Percentiles rank a stretch among this genome's conserved stretches.
These are phyloP conservation scores for Phytophthora colocasiae DNA, from an alignment of 352 stramenopile species.

Conservation along the genomic window DNA sequence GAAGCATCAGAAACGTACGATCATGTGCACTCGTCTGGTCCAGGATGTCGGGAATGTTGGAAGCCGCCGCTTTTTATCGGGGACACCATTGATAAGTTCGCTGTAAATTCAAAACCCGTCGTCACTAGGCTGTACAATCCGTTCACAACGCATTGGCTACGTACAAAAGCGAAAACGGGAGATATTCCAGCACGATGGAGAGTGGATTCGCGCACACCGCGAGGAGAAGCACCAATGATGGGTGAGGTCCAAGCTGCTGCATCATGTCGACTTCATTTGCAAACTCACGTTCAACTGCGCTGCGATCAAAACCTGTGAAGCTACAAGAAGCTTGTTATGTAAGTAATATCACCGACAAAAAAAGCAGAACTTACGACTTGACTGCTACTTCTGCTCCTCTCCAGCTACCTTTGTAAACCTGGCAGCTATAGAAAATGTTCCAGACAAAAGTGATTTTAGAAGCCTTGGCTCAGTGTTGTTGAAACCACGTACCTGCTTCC, in stretches of 20 bases:
- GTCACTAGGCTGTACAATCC: neutral
- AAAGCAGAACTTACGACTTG: constrained; percentile 60
- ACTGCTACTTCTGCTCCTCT: constrained; percentile 75
- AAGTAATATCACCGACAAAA: neutral
- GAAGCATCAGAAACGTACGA: constrained; percentile 41
- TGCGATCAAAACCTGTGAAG: constrained; percentile 58
- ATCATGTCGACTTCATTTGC: constrained; percentile 83
- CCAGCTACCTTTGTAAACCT: constrained; percentile 83
- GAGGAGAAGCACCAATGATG: constrained; percentile 76
- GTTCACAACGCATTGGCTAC: constrained; percentile 1
- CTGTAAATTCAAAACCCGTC: constrained; percentile 32
- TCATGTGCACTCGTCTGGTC: constrained; percentile 84
- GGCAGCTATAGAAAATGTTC: constrained; percentile 49
- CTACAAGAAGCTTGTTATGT: constrained; percentile 25
- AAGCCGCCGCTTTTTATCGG: constrained; percentile 60
- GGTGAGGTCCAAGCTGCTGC: constrained; percentile 64
- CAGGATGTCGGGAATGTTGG: constrained; percentile 73
- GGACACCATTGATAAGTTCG: constrained; percentile 77
- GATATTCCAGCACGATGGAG: constrained; percentile 78
- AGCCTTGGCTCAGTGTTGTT: too few species aligned
- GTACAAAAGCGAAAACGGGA: constrained; percentile 84
- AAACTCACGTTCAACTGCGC: constrained; percentile 72
- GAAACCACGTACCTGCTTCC: constrained; percentile 59
- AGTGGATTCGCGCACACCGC: constrained; percentile 66
- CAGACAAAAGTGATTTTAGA: neutral